Base-by-base conservation (phyloP, 2,329 filamentous ascomycete species). In the Keithomyces neogunnii region DNA sequence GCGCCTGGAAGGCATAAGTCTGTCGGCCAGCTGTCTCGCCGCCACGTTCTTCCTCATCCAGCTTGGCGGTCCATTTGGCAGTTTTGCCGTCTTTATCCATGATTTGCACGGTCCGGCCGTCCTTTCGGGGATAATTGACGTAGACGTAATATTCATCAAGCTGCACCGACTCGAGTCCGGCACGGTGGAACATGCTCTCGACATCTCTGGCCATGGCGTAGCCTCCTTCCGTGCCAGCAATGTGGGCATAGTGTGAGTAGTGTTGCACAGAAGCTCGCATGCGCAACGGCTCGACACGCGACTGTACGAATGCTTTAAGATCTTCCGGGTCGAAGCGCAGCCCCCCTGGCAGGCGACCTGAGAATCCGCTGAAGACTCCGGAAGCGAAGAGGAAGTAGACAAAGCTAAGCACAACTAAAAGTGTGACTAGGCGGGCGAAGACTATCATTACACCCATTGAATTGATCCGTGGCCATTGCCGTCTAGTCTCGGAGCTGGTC, bases 141-240 rank as follows among this genome's bases (percentile, higher is more conserved):
- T 96, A 97, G 13, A 95, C 91, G 60, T 86, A 78, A 66, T 88
- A 95, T 63, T 89, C 81, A 60, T 95, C 86, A 61, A 89, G 76
- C 47, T 75, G 72, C 30, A 95, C 84, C 52, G 85, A 76, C 59
- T 96, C 90, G 62, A 99, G 76, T 3, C 81, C 80, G 45, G 85
- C 84, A 48, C 77, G 77, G 57, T 73, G 71, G 68, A 96, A 96
- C 66, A 86, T 80, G 61, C 82, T 83, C 67, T 91, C 80, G 50
- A 96, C 82, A 73, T 91, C 95, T 71, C 89, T 80, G 6, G 89
- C 92, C 50, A 95, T 76, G 45, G 86, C 88, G 61, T 86, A 90
- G 70, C 95, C 92, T 46, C 93, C 93, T 70, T 96, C 86, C 3
- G 90, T 95, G n/a, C 93, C 93, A 2, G 89, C 93, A 55, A 97